These are phyloP conservation scores for Diddensiella transvaalensis DNA, from an alignment of 805 yeast species.

Conservation along the genomic window DNA sequence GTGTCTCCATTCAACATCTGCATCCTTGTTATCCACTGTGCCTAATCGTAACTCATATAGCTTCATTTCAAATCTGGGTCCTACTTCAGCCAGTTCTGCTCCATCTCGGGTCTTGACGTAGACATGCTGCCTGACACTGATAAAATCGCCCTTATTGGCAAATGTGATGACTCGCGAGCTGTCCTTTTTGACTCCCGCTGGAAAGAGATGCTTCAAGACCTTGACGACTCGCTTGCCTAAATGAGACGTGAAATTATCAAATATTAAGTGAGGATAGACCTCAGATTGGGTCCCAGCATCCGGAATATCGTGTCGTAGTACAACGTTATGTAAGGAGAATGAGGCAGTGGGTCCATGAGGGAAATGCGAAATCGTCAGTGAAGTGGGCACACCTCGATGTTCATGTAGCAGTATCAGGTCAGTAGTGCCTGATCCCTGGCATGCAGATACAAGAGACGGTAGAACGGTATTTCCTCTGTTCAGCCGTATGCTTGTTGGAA, in stretches of 20 bases:
- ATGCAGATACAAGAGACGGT: conserved; percentile 78
- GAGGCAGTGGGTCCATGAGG: conserved; percentile 98
- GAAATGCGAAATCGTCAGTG: conserved; percentile 86
- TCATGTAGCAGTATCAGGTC: conserved; percentile 88
- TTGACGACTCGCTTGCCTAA: conserved; percentile 80
- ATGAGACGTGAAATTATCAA: conserved; percentile 79
- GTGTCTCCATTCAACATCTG: conserved; percentile 96
- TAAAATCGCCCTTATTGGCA: conserved; percentile 85
- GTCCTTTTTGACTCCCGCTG: conserved; percentile 94
- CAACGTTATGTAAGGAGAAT: conserved; percentile 91
- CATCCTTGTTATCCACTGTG: conserved; percentile 90
- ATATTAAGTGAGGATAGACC: conserved; percentile 88
- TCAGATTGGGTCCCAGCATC: conserved; percentile 86
- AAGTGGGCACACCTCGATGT: conserved; percentile 97
- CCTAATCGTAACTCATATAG: conserved; percentile 85
- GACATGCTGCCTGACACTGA: conserved; percentile 92
- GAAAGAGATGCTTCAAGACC: conserved; percentile 82
- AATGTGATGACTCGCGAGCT: conserved; percentile 90
- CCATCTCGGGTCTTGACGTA: conserved; percentile 83
- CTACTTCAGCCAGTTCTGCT: conserved; percentile 92
- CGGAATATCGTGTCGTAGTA: conserved; percentile 85
- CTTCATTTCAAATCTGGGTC: conserved; percentile 98
- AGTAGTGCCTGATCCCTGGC: conserved; percentile 74
- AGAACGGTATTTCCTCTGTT: conserved; percentile 92
- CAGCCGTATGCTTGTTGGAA: conserved; percentile 83